Evolutionary conservation across 2,329 filamentous ascomycete species (phyloP), one percentile per base, ranked within the genome.

Genomic region (Beauveria sp.): DNA sequence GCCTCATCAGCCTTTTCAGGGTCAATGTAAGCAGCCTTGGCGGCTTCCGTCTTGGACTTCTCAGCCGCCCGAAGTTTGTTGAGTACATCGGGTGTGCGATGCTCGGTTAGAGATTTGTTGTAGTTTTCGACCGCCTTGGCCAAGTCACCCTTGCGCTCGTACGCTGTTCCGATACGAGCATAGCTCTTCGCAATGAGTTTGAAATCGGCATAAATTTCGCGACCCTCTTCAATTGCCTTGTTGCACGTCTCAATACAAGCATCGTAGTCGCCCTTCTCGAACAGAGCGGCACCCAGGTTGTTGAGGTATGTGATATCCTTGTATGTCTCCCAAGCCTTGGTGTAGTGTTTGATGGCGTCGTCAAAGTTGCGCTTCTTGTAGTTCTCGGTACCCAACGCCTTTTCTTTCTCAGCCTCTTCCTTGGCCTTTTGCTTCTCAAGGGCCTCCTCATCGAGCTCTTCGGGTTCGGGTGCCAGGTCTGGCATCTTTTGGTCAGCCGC

Each of bases 321-420:
- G 84, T 91, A 82, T 45, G 90, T 76, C 63, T 96, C 93, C 95
- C 95, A 99, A 0, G 95, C 95, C 75, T 96, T 96, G 73, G 76
- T 84, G 81, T 99, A 99, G 79, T 99, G 91, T 72, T 87, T 86
- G 70, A 99, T 97, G 56, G 95, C 95, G 71, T 89, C 86, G 70
- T 98, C 95, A 67, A 99, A 97, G 72, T 97, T 87, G 68, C 91
- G 88, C 85, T 98, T 98, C 87, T 99, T 99, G 83, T 99, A 99
- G 74, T 88, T 88, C 68, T 95, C 91, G 16, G 93, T 99, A 62
- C 95, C 95, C 62, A 96, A 81, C 34, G 88, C 90, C 85, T 99
- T 99, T 78, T 97, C 90, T 73, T 92, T 90, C 69, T 99, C 95
- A 50, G 93, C 95, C 65, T 89, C 91, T 70, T 88, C 90, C 81